Base-by-base conservation (phyloP, 169 alveolate species). In the Neospora caninum region DNA sequence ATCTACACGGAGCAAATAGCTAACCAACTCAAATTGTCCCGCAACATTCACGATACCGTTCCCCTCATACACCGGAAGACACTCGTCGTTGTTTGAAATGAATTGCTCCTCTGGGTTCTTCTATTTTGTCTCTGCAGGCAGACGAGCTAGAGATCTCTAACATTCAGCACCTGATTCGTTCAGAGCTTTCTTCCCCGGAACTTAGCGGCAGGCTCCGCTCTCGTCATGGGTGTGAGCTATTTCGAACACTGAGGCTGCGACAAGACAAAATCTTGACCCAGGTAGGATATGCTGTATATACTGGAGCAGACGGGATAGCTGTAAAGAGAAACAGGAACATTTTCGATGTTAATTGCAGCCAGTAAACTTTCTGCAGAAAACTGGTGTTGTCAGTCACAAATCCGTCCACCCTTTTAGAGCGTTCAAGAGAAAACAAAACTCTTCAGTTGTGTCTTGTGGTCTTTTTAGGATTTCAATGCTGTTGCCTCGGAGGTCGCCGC, bases 401-500 rank as follows among this genome's bases (percentile, higher is more conserved):
- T 20, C 34, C 83, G 0, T 0, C 18, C 34, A n/a, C 34, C 39
- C 42, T 70, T 16, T 27, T 16, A 36, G 20, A 16, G 29, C 34
- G 83, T 27, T 25, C 34, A 7, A 64, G 34, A 27, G 9, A 27
- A 25, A 4, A 7, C 78, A 22, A 78, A 20, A 78, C n/a, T 20
- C n/a, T 78, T 39, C 86, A 22, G 87, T 22, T 78, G 10, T 1
- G 39, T 34, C 7, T 29, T 78, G 87, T 78, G 31, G 87, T 9
- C 0, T 34, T 34, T 78, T 42, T 69, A 82, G 89, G 89, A 39
- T 69, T 0, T 82, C 41, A 29, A 6, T 0, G 89, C 67, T 9
- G 27, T 82, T 45, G 89, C 89, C 20, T 82, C 89, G n/a, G 89
- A 82, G 67, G 31, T 82, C 49, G 89, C 89, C 18, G 89, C 89